Base-by-base conservation (phyloP, 2,329 filamentous ascomycete genomes). In the Colletotrichum orbiculare region DNA sequence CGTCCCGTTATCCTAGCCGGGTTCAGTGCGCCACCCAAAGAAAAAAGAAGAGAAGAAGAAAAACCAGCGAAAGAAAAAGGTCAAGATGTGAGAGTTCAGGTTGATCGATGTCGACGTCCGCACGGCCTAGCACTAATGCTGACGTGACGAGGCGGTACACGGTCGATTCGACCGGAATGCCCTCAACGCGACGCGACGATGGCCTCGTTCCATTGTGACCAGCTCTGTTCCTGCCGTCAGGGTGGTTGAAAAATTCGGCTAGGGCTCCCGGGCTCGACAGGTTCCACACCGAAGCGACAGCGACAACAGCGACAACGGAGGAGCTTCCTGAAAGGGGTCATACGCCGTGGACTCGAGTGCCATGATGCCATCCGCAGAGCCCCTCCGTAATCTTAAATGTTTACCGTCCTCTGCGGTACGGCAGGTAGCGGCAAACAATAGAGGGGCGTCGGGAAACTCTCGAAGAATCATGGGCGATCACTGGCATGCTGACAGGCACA, bases 121-220 rank as follows among this genome's bases (percentile, higher is more conserved):
- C 61, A 67, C 54, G 62, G 69, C 62, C 58, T 65, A 58, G 57
- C 64, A 65, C 66, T 47, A 54, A 58, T 45, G 43, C 67, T 56
- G 62, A 58, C 66, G 70, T 69, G 60, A 71, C 73, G 75, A 74
- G 72, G 43, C 57, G 59, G 47, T 38, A 69, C 45, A 33, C 25
- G 25, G 25, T 25, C 25, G 25, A 25, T 17, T 49, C 33, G 34
- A 64, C 45, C 45, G n/a, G 6, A 39, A 46, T 43, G 57, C 66
- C 54, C 66, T 65, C 66, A 64, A 60, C 64, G 69, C 54, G 72
- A 71, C 70, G 71, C 71, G 70, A 74, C 15, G 60, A 58, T 57
- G 47, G 34, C 62, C 25, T 49, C 61, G 39, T 42, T 46, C 45
- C 48, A 5, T 34, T 47, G 54, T 49, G 42, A 39, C 42, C 45